Conservation (phyloP, 176 grass and related monocot genomes). For the Otatea glauca region DNA sequence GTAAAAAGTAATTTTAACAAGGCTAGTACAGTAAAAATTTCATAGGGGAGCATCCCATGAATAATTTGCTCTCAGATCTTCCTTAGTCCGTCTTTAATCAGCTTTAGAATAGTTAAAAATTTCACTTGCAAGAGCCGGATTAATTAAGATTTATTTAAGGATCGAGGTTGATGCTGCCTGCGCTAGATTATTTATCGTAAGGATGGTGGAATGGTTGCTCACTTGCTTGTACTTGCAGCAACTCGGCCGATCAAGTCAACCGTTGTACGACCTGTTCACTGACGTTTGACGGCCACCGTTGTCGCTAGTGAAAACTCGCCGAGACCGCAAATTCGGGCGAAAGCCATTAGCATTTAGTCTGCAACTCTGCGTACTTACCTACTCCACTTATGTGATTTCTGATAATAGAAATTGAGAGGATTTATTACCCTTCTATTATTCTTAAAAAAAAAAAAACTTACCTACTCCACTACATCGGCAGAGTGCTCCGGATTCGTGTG, state of each 20-base stretch:
- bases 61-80: not conserved
- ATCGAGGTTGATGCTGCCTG: not conserved
- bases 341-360: no score
- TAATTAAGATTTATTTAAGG: not conserved
- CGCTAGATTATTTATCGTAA: not conserved
- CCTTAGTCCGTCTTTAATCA: not conserved
- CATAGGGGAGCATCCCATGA: not conserved
- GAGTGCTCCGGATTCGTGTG: not conserved
- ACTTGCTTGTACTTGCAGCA: not conserved
- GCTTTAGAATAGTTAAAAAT: no score
- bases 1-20: no score
- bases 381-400: not conserved
- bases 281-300: not conserved
- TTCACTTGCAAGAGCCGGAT: not conserved
- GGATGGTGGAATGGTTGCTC: not conserved
- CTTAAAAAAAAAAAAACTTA: no score
- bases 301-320: not conserved
- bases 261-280: not conserved
- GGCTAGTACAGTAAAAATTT: no score
- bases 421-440: no score
- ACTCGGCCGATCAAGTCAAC: not conserved
- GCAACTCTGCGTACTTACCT: not conserved
- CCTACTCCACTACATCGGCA: not conserved
- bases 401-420: no score
- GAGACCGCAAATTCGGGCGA: not conserved